Percentiles rank a stretch among this genome's conserved stretches.
Evolutionary conservation across 2,329 filamentous ascomycete species (phyloP).

Genomic region (Aspergillus spinulosporus): DNA sequence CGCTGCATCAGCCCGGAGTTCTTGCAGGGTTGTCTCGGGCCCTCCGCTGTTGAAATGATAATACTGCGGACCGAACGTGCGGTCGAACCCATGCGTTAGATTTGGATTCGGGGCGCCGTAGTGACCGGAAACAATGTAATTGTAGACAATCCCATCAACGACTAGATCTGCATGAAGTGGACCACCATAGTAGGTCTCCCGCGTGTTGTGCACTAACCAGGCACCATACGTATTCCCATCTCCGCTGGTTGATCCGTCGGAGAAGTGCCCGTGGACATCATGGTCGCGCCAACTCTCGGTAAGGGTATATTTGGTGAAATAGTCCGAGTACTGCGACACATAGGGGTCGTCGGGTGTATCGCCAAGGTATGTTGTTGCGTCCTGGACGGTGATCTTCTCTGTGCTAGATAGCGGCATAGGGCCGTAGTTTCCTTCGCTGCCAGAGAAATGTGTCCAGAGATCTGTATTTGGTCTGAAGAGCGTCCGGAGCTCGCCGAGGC

Average conservation of each 20-base stretch:
- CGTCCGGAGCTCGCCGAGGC: slow-evolving; percentile 62
- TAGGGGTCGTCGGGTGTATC: slow-evolving; percentile 58
- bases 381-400: slow-evolving; percentile 57
- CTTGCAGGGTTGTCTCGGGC: slow-evolving; percentile 45
- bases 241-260: slow-evolving; percentile 53
- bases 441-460: slow-evolving; percentile 63
- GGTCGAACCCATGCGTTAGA: slow-evolving; percentile 64
- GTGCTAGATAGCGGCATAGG: slow-evolving; percentile 49
- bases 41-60: slow-evolving; percentile 62
- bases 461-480: slow-evolving; percentile 61
- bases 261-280: slow-evolving; percentile 57
- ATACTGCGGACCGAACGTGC: slow-evolving; percentile 65
- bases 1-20: slow-evolving; percentile 56
- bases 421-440: slow-evolving; percentile 57
- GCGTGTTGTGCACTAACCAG: slow-evolving; percentile 65
- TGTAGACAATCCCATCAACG: slow-evolving; percentile 66
- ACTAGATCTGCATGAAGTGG: slow-evolving; percentile 63
- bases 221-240: slow-evolving; percentile 57
- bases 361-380: slow-evolving; percentile 63
- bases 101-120: slow-evolving; percentile 64
- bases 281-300: slow-evolving; percentile 60
- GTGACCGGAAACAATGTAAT: slow-evolving; percentile 64
- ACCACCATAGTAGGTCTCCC: slow-evolving; percentile 43
- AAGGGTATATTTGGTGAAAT: slow-evolving; percentile 68
- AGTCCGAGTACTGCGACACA: slow-evolving; percentile 57